Evolutionary conservation across 345 rosid genomes (phyloP), one percentile per base, ranked within the genome.

Genomic region (Linum tenue): DNA sequence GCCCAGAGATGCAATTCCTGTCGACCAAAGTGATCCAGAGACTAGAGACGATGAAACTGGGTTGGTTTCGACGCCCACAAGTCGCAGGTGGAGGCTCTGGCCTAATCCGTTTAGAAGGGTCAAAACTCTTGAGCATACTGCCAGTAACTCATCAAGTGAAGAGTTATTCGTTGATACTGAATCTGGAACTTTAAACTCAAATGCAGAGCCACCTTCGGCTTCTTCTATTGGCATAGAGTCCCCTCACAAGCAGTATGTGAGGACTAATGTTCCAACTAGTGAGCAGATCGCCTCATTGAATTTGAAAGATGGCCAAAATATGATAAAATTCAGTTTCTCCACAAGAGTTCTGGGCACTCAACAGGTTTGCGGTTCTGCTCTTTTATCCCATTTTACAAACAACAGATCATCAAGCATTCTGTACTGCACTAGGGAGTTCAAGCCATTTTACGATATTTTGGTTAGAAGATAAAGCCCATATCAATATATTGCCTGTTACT

Each of bases 211-310:
- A 55, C 48, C 73, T 66, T 63, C 77, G 57, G 60, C 67, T 62
- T 65, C 83, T 4, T 60, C 63, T 61, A 79, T 68, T 40, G 78
- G 64, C 36, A 70, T 37, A 67, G 85, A 81, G 66, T 81, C 89
- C 71, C 89, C 95, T 9, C 83, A 70, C 73, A 89, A 80, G 69
- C 88, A 84, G 69, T 76, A 80, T 77, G 65, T 87, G 70, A 72
- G 98, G 78, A 91, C 92, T 22, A 88, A 91, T 72, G 72, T 82
- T 69, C 98, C 92, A 37, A 89, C 95, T 44, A 91, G 70, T 63
- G 98, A 91, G 68, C 96, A 91, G 78, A 86, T 89, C 63, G 86
- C 89, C 68, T 88, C 95, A 64, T 72, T 91, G 83, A 86, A 91
- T 72, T 84, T 91, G 72, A 87, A 89, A 81, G 96, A 91, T 66